A percentile compares a stretch with the other conserved stretches of the same genome.
phyloP scores from a whole-genome alignment of 2,329 filamentous ascomycete species.

The Biscogniauxia sp. region DNA sequence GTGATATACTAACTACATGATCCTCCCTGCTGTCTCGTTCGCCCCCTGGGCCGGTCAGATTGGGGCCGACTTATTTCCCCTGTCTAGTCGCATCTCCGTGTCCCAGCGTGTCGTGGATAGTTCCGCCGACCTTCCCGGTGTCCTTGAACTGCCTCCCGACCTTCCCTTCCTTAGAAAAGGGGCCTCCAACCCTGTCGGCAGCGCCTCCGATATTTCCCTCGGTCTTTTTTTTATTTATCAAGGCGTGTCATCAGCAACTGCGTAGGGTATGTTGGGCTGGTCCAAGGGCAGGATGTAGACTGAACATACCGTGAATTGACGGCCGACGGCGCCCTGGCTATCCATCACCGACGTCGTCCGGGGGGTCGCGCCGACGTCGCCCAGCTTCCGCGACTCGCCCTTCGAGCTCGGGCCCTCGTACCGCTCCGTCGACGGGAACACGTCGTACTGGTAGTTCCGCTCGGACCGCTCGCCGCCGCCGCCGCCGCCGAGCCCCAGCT shows the following conservation, averaged over 20 bases:
- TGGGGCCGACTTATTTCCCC: neutral
- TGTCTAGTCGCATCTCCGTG: neutral
- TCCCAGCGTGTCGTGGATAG: conserved; percentile 7
- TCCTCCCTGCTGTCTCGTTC: neutral
- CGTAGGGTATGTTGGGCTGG: no score
- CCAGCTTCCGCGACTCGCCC: neutral
- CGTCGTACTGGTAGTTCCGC: neutral
- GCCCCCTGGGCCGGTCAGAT: neutral
- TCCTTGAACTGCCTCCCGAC: conserved; percentile 18
- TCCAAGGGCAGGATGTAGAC: no score
- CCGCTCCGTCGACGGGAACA: neutral
- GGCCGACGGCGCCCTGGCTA: neutral
- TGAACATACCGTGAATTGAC: neutral
- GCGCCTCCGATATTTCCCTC: neutral
- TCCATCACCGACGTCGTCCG: neutral
- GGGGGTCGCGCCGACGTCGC: neutral
- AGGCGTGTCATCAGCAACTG: neutral
- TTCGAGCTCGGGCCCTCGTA: neutral
- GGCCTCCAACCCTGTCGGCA: conserved; percentile 9
- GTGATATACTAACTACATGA: no score
- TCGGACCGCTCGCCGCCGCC: neutral
- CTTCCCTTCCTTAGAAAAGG: conserved; percentile 15
- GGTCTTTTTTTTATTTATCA: neutral
- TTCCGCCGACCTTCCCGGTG: conserved; percentile 15
- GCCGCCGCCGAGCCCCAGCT: neutral